These are phyloP conservation scores for Avicennia marina DNA, from an alignment of 257 asterid species.

Conservation along the genomic window DNA sequence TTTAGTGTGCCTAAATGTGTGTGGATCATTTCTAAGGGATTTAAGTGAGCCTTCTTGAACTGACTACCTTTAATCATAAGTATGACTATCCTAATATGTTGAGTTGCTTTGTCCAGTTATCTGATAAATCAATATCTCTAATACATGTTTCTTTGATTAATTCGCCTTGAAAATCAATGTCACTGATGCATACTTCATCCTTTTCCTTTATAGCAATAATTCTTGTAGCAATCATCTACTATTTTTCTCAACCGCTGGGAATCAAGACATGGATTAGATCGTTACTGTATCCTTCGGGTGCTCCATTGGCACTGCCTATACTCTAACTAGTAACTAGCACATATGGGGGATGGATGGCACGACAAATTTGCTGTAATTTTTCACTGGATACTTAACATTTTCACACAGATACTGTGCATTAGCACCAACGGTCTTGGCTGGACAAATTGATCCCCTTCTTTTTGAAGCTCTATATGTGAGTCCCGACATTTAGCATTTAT, in stretches of 20 bases:
- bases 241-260: slow-evolving; percentile 85
- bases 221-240: slow-evolving; percentile 77
- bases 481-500: slow-evolving; percentile 3
- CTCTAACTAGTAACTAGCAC: neutral
- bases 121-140: neutral
- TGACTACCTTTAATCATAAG: neutral
- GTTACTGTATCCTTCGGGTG: slow-evolving; percentile 63
- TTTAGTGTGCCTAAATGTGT: neutral
- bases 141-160: neutral
- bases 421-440: slow-evolving; percentile 91
- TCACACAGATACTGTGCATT: slow-evolving; percentile 71
- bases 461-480: slow-evolving; percentile 96
- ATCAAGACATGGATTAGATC: slow-evolving; percentile 69
- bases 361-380: neutral
- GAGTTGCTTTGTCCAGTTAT: neutral
- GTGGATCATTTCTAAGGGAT: neutral
- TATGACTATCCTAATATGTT: neutral
- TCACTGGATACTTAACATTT: slow-evolving; percentile 18
- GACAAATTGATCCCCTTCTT: slow-evolving; percentile 85
- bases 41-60: neutral
- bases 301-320: neutral
- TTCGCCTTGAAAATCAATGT: neutral
- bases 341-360: neutral
- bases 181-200: slow-evolving; percentile 12
- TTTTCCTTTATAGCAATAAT: slow-evolving; percentile 58